phyloP scores from a whole-genome alignment of 2,329 filamentous ascomycete genomes.

The Aspergillus sclerotialis region DNA sequence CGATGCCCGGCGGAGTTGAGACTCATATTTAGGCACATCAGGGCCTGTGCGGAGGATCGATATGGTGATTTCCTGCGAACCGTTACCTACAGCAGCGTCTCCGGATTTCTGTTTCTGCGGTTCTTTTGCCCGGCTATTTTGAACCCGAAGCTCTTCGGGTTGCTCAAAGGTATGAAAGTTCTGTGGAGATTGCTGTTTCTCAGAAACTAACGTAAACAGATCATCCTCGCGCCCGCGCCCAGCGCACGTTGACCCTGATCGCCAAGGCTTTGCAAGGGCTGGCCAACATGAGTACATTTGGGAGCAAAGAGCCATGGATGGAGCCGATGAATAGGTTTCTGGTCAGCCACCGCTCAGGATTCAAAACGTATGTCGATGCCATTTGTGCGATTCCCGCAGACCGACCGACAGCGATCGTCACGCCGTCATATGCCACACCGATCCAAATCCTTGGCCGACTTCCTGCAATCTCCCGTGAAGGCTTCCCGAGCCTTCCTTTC shows the following conservation, averaged over 20 bases:
- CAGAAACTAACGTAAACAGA: conserved; percentile 44
- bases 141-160: conserved; percentile 86
- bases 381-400: conserved; percentile 78
- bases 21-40: conserved; percentile 81
- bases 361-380: conserved; percentile 80
- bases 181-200: not conserved
- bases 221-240: conserved; percentile 72
- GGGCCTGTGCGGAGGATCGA: conserved; percentile 85
- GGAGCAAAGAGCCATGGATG: conserved; percentile 97
- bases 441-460: conserved; percentile 81
- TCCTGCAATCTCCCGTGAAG: conserved; percentile 74
- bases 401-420: conserved; percentile 56
- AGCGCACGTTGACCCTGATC: conserved; percentile 83
- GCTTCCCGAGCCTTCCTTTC: conserved; percentile 87
- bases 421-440: conserved; percentile 85
- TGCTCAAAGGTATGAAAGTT: conserved; percentile 56
- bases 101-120: conserved; percentile 85
- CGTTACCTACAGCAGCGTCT: conserved; percentile 88
- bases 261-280: conserved; percentile 88
- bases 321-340: conserved; percentile 95
- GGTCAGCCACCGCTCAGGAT: conserved; percentile 63
- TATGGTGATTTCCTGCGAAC: conserved; percentile 89
- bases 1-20: conserved; percentile 75
- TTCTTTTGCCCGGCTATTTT: conserved; percentile 96
- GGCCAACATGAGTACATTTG: conserved; percentile 84